These are phyloP conservation scores for Pulveroboletus sp. DNA, from an alignment of 768 basidiomycete genomes.

Conservation along the genomic window DNA sequence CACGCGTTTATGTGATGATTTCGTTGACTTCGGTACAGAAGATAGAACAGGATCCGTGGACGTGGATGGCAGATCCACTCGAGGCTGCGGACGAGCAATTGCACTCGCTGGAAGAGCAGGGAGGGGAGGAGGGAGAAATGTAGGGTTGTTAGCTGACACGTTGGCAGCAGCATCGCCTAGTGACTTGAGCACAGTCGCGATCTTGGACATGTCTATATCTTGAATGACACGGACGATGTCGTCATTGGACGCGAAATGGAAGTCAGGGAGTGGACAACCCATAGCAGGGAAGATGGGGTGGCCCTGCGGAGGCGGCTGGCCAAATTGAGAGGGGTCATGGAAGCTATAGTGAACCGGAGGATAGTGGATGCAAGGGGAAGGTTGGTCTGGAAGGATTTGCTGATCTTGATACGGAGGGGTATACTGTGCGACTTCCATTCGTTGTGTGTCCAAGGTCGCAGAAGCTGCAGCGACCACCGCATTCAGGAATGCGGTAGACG, in stretches of 20 bases:
- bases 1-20: conserved; percentile 35
- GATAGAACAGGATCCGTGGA: conserved; percentile 41
- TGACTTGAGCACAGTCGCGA: conserved; percentile 61
- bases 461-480: conserved; percentile 64
- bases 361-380: conserved; percentile 27
- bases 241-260: conserved; percentile 56
- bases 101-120: conserved; percentile 25
- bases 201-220: conserved; percentile 62
- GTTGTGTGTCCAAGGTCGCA: conserved; percentile 38
- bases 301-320: conserved; percentile 23
- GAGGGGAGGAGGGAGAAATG: conserved; percentile 20
- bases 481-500: conserved; percentile 55
- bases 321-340: conserved; percentile 25
- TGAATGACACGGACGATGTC: conserved; percentile 71
- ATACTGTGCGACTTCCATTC: conserved; percentile 24
- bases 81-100: conserved; percentile 30
- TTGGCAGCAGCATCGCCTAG: conserved; percentile 55
- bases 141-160: conserved; percentile 22
- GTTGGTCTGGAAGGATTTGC: conserved; percentile 26
- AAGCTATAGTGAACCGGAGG: conserved; percentile 29
- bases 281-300: conserved; percentile 25
- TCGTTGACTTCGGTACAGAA: conserved; percentile 33
- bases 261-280: conserved; percentile 28
- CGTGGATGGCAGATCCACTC: conserved; percentile 39
- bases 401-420: conserved; percentile 34